A percentile compares a stretch with the other conserved stretches of the same genome.
Conservation (phyloP, 1,284 basidiomycete species). For the Austropuccinia psidii region DNA sequence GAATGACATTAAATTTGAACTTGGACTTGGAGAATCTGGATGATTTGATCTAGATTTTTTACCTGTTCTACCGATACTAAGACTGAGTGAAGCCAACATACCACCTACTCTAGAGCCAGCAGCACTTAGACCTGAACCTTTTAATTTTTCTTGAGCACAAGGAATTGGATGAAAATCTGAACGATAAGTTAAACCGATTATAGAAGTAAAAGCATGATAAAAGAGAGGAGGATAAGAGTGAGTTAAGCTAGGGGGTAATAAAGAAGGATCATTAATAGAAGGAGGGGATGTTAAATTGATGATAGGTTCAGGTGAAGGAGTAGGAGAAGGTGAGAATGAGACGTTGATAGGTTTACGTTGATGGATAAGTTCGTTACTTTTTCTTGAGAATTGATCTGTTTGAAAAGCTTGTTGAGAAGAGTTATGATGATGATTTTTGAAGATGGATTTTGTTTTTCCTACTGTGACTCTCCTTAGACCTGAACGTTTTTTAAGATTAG, state of each 20-base stretch:
- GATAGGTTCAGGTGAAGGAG: conserved; percentile 2
- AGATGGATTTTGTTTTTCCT: conserved; percentile 15
- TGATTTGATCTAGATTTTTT: conserved; percentile 50
- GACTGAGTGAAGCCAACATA: conserved; percentile 43
- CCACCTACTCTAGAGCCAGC: conserved; percentile 41
- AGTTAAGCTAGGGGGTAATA: conserved; percentile 44
- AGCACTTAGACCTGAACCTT: conserved; percentile 48
- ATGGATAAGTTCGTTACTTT: conserved; percentile 37
- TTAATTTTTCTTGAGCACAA: conserved; percentile 58
- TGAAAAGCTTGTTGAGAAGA: background rate
- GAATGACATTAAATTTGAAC: background rate
- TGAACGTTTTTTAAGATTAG: conserved; percentile 7
- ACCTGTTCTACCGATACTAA: conserved; percentile 52
- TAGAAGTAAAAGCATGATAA: conserved; percentile 78
- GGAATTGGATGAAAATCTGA: conserved; percentile 74
- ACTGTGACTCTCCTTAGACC: conserved; percentile 11
- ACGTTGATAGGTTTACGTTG: conserved; percentile 49
- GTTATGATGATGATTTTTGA: conserved; percentile 9
- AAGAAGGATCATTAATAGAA: conserved; percentile 3
- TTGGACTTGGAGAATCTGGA: conserved; percentile 43
- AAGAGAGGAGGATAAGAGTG: conserved; percentile 69
- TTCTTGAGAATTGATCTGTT: background rate
- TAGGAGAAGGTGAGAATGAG: background rate
- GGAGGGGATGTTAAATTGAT: background rate
- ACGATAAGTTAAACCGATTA: conserved; percentile 88